A percentile compares a stretch with the other conserved stretches of the same genome.
These are phyloP conservation scores for Hyaloscypha variabilis DNA, from an alignment of 495 filamentous ascomycete species.

Conservation along the genomic window DNA sequence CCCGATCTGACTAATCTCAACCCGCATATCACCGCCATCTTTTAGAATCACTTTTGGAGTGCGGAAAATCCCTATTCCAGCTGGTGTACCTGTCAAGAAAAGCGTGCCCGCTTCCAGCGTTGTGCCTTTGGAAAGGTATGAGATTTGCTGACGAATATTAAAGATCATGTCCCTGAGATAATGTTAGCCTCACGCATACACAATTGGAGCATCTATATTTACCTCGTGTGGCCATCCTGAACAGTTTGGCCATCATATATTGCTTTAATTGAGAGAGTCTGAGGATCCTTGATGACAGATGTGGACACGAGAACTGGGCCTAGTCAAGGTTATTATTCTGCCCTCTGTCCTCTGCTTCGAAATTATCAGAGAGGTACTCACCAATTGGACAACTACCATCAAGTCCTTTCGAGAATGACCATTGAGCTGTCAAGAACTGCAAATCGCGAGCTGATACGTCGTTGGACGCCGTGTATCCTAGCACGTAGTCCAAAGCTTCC, in stretches of 20 bases:
- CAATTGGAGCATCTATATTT: neutral
- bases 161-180: slow-evolving; percentile 40
- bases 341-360: neutral
- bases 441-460: slow-evolving; percentile 49
- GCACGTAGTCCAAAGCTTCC: slow-evolving; percentile 48
- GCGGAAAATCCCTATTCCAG: slow-evolving; percentile 41
- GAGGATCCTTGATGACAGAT: slow-evolving; percentile 15
- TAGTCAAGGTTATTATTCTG: neutral
- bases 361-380: neutral
- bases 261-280: slow-evolving; percentile 34
- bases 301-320: slow-evolving; percentile 41
- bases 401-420: slow-evolving; percentile 27
- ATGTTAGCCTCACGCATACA: neutral
- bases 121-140: slow-evolving; percentile 23
- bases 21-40: slow-evolving; percentile 62
- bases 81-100: slow-evolving; percentile 34
- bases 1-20: slow-evolving; percentile 47
- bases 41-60: slow-evolving; percentile 58
- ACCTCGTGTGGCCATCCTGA: slow-evolving; percentile 37
- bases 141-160: slow-evolving; percentile 17
- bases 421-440: slow-evolving; percentile 40
- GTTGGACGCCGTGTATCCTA: slow-evolving; percentile 51
- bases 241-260: slow-evolving; percentile 42
- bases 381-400: neutral
- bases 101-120: slow-evolving; percentile 27